Percentiles rank a stretch among this genome's conserved stretches.
Conservation (phyloP, 768 basidiomycete species). For the Suillus subluteus region DNA sequence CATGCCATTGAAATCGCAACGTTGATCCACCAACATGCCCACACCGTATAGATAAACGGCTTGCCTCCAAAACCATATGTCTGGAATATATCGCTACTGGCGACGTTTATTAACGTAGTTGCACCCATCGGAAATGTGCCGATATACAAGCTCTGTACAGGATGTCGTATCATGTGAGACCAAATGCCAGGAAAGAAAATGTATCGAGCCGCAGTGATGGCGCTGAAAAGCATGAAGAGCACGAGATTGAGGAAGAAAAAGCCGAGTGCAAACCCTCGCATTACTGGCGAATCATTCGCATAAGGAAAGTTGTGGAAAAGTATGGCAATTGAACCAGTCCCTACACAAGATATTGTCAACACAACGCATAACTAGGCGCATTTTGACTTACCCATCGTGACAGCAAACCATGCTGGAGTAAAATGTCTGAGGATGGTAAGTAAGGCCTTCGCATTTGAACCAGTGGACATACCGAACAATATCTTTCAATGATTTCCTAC, state of each 20-base stretch:
- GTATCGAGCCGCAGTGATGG: slow-evolving; percentile 53
- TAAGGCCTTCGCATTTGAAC: background rate
- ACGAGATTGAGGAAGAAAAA: slow-evolving; percentile 64
- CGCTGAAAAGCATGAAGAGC: slow-evolving; percentile 55
- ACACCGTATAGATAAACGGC: slow-evolving; percentile 55
- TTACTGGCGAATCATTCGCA: slow-evolving; percentile 41
- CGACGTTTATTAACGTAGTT: slow-evolving; percentile 58
- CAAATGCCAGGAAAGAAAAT: slow-evolving; percentile 54
- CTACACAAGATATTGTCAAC: slow-evolving; percentile 22
- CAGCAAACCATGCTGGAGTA: slow-evolving; percentile 58
- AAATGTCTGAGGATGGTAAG: slow-evolving; percentile 43
- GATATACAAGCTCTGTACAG: slow-evolving; percentile 53
- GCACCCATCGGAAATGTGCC: slow-evolving; percentile 61
- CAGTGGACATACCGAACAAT: slow-evolving; percentile 36
- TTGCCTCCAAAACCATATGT: slow-evolving; percentile 53
- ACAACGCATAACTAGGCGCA: background rate
- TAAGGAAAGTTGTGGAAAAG: slow-evolving; percentile 65
- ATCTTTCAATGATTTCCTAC: slow-evolving; percentile 36
- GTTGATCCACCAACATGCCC: slow-evolving; percentile 75
- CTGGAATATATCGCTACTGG: slow-evolving; percentile 47
- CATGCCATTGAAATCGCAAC: slow-evolving; percentile 56
- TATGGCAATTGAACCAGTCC: slow-evolving; percentile 56
- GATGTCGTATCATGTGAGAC: slow-evolving; percentile 50
- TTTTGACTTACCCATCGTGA: slow-evolving; percentile 51
- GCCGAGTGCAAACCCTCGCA: slow-evolving; percentile 46